phyloP scores from a whole-genome alignment of 371 early-diverging fungal species.

The Modicella reniformis region DNA sequence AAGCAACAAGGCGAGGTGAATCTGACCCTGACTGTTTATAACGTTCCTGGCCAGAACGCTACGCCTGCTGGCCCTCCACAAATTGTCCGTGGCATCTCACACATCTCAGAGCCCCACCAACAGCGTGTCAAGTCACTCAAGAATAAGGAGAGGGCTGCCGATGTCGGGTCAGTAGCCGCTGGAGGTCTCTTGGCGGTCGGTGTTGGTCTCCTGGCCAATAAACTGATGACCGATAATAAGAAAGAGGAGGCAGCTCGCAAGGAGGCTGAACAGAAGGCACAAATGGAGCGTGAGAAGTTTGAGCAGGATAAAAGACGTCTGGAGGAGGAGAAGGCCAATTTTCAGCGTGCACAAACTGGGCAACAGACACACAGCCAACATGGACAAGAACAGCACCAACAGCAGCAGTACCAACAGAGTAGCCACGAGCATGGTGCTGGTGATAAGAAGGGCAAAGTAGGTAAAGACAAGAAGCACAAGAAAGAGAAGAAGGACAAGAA shows the following conservation, averaged over 20 bases:
- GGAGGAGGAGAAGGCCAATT: constrained; percentile 43
- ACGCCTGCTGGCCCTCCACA: constrained; percentile 2
- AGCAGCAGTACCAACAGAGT: constrained; percentile 8
- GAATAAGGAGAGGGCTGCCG: constrained; percentile 59
- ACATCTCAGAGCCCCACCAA: constrained; percentile 59
- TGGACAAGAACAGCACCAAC: constrained; percentile 28
- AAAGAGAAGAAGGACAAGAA: constrained; percentile 21
- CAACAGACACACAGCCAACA: constrained; percentile 17
- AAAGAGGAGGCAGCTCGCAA: constrained; percentile 54
- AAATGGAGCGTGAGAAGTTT: constrained; percentile 52
- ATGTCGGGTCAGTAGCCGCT: constrained; percentile 58
- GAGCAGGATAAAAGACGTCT: constrained; percentile 49
- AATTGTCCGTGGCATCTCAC: constrained; percentile 59
- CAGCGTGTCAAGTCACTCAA: constrained; percentile 62
- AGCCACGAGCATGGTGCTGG: constrained; percentile 1
- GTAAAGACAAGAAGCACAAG: constrained; percentile 20
- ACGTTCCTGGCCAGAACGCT: constrained; percentile 60
- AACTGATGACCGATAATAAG: constrained; percentile 57
- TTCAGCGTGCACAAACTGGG: constrained; percentile 34
- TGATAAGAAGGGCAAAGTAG: constrained; percentile 21
- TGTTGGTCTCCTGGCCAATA: constrained; percentile 65
- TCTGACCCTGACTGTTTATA: constrained; percentile 60
- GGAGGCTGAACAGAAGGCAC: constrained; percentile 50
- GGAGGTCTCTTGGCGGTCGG: constrained; percentile 64
- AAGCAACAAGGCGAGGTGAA: constrained; percentile 61